These are phyloP conservation scores for Tribonema minus DNA, from an alignment of 108 stramenopile genomes.

Conservation along the genomic window DNA sequence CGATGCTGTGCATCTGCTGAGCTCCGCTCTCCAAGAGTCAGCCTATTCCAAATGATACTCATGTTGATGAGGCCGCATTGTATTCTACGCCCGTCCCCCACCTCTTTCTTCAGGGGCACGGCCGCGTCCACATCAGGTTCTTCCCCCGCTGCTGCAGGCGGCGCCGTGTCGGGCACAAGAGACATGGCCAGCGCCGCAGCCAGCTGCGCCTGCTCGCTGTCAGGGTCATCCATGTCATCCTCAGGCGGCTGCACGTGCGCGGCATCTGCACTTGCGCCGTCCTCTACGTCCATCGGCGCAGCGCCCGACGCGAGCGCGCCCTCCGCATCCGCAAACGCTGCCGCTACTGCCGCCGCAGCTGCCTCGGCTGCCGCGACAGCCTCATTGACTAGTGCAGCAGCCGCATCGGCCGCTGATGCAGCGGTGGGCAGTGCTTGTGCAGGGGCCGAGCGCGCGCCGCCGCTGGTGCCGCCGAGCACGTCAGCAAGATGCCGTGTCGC, in stretches of 20 bases:
- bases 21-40: too few species aligned
- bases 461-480: slow-evolving; percentile 3
- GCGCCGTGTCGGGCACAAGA: too few species aligned
- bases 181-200: not conserved
- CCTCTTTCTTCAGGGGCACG: too few species aligned
- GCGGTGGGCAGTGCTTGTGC: not conserved
- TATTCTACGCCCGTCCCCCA: too few species aligned
- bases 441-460: not conserved
- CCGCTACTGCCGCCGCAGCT: not conserved
- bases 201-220: not conserved
- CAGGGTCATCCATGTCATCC: not conserved
- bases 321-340: not conserved
- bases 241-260: not conserved
- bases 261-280: not conserved
- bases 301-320: not conserved
- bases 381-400: not conserved
- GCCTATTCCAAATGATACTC: too few species aligned
- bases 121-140: too few species aligned
- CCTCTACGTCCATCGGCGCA: not conserved
- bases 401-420: not conserved
- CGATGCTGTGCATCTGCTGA: too few species aligned
- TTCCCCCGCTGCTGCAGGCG: too few species aligned
- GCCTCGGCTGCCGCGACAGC: not conserved
- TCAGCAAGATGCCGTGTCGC: not conserved
- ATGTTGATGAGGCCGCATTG: too few species aligned